Percentiles rank a stretch among this genome's conserved stretches.
These are phyloP conservation scores for Sclerotinia nivalis DNA, from an alignment of 2,329 filamentous ascomycete species.

Conservation along the genomic window DNA sequence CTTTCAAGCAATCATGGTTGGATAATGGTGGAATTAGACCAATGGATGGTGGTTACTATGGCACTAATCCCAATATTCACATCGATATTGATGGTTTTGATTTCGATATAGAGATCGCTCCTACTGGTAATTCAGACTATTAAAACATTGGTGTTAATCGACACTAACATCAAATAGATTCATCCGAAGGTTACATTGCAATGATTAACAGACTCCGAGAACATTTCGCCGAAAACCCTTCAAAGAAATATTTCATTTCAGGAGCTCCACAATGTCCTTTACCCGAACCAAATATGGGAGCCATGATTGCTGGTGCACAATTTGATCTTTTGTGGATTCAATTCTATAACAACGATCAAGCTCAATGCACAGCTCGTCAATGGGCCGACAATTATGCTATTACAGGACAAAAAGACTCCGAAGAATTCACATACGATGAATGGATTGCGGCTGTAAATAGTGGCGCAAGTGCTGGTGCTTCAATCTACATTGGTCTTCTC, in stretches of 20 bases:
- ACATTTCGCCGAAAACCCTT: slow-evolving; percentile 30
- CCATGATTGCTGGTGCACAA: slow-evolving; percentile 33
- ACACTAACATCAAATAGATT: slow-evolving; percentile 31
- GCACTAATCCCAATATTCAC: slow-evolving; percentile 23
- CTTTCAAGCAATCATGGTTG: slow-evolving; percentile 41
- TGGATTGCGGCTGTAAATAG: slow-evolving; percentile 31
- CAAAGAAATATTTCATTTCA: slow-evolving; percentile 40
- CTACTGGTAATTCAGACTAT: slow-evolving; percentile 27
- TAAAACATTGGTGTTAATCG: neutral
- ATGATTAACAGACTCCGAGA: slow-evolving; percentile 37
- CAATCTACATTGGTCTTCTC: slow-evolving; percentile 39
- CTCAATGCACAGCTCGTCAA: slow-evolving; percentile 36
- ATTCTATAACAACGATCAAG: slow-evolving; percentile 39
- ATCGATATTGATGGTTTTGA: slow-evolving; percentile 42
- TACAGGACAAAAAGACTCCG: neutral
- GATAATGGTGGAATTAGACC: slow-evolving; percentile 38
- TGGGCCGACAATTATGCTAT: slow-evolving; percentile 25
- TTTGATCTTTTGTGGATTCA: slow-evolving; percentile 42
- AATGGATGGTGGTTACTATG: slow-evolving; percentile 32
- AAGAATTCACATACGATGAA: slow-evolving; percentile 34
- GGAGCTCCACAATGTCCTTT: slow-evolving; percentile 41
- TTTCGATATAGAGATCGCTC: slow-evolving; percentile 39
- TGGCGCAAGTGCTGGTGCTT: slow-evolving; percentile 35
- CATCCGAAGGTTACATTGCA: slow-evolving; percentile 36
- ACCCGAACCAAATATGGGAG: slow-evolving; percentile 39